phyloP scores from a whole-genome alignment of 257 asterid species.

The Ilex aquifolium region DNA sequence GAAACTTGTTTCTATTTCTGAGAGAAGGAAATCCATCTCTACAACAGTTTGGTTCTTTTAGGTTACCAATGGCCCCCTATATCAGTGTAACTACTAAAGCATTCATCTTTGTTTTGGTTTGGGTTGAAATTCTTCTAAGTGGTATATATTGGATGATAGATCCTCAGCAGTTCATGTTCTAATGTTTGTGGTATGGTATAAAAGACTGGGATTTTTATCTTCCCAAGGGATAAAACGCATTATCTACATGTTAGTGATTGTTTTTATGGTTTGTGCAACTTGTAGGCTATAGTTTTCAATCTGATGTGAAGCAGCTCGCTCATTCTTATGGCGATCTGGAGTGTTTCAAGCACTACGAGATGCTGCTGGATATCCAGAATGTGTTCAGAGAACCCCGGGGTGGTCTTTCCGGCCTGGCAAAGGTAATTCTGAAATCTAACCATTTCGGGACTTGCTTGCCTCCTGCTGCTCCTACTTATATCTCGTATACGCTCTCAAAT shows the following conservation, averaged over 20 bases:
- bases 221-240: background rate
- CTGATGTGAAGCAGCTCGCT: conserved; percentile 72
- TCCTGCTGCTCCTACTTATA: too few relatives aligned
- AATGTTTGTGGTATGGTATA: too few relatives aligned
- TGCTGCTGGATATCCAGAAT: conserved; percentile 92
- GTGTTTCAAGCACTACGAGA: conserved; percentile 77
- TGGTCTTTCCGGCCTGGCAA: conserved; percentile 88
- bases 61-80: too few relatives aligned
- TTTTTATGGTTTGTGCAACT: conserved; percentile 12
- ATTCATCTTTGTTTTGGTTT: too few relatives aligned
- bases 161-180: too few relatives aligned
- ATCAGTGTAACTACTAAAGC: too few relatives aligned
- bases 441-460: background rate
- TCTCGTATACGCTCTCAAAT: too few relatives aligned
- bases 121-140: too few relatives aligned
- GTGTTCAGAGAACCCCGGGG: conserved; percentile 74
- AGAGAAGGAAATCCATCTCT: too few relatives aligned
- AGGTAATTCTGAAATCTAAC: conserved; percentile 42
- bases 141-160: too few relatives aligned
- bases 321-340: conserved; percentile 65
- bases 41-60: too few relatives aligned
- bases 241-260: conserved; percentile 14
- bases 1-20: background rate
- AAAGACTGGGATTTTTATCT: background rate
- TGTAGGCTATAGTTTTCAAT: conserved; percentile 87